Base-by-base conservation (phyloP, 345 rosid species). In the Dimocarpus longan region DNA sequence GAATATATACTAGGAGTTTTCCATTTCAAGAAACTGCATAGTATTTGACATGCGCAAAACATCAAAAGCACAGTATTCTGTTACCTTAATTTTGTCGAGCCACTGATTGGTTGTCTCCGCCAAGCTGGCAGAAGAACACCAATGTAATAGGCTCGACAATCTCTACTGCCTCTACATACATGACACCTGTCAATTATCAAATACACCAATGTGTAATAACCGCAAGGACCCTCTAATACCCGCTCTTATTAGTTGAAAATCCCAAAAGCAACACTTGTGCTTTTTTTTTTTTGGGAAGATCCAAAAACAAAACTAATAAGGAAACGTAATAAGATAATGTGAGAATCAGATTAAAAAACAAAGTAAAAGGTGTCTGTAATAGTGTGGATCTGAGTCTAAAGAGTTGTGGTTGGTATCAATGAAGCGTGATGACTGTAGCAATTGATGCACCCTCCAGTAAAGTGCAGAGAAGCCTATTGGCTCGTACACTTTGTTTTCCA, bases 11-110 rank as follows among this genome's bases (percentile, higher is more conserved):
- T 5, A 1, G 10, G 3, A 60, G 24, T 48, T 28, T 28, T 28
- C 18, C 21, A 43, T 43, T 74, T 62, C 32, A 3, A 26, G 26
- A n/a, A 66, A 28, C 70, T 37, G 19, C 22, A 66, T 19, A 66
- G 44, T 39, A 39, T 28, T 18, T n/a, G 28, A 32, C 42, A 12
- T 28, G 39, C 15, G 21, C 2, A 28, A 28, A 50, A 26, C 24
- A 39, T 46, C 5, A 39, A 66, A 79, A 66, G 71, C 74, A 59
- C 32, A 50, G 73, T 74, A 19, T 6, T 2, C 37, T 62, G 85
- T 81, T 77, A 84, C 92, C 92, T 89, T 89, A 89, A 89, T 78
- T 75, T 84, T 79, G 66, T 86, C 92, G 90, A 87, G 87, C 80
- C 44, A 82, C 73, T 78, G 84, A 87, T 81, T 83, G 90, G 89